Base-by-base conservation (phyloP, 805 yeast species). In the Yarrowia keelungensis region DNA sequence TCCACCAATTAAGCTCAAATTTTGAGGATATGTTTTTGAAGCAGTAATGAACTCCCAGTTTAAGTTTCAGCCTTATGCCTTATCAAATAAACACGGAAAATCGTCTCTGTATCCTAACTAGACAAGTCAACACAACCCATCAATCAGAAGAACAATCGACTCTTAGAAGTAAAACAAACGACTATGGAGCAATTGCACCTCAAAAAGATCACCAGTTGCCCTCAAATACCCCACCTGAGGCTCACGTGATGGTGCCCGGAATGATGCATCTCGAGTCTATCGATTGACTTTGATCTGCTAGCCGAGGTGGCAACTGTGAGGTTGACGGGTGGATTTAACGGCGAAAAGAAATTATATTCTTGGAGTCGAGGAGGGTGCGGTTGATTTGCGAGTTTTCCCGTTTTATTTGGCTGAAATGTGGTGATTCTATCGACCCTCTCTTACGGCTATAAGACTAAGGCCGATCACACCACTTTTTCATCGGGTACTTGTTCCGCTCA, bases 301-400 rank as follows among this genome's bases (percentile, higher is more conserved):
- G 50, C 50, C 50, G 50, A 46, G 50, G 50, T 46, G 50, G 50
- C 50, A 46, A 46, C 50, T 26, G 32, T 26, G 32, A 26, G 32
- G 32, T 26, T 26, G 32, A 26, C 32, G 32, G 32, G 32, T 26
- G 32, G 32, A 3, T 26, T 26, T 5, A 26, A 26, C 32, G 32
- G 32, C 32, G 32, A 26, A 26, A 26, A 26, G 32, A 26, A 26
- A 26, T 26, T 26, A 26, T 26, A 1, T 19, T 19, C 1, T 19
- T 19, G 19, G 32, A 2, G 32, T 1, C 7, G 32, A 14, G 2
- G 14, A 12, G 32, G 32, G 32, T 4, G 32, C 32, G 1, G 43
- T 41, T 15, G 2, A 2, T 45, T 19, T 19, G 26, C 16, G 12
- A 26, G 32, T 16, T 9, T 45, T 22, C 11, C 8, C 5, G 35